A percentile compares a stretch with the other conserved stretches of the same genome.
Evolutionary conservation across 2,329 filamentous ascomycete genomes (phyloP).

Genomic region (Phoma herbarum): DNA sequence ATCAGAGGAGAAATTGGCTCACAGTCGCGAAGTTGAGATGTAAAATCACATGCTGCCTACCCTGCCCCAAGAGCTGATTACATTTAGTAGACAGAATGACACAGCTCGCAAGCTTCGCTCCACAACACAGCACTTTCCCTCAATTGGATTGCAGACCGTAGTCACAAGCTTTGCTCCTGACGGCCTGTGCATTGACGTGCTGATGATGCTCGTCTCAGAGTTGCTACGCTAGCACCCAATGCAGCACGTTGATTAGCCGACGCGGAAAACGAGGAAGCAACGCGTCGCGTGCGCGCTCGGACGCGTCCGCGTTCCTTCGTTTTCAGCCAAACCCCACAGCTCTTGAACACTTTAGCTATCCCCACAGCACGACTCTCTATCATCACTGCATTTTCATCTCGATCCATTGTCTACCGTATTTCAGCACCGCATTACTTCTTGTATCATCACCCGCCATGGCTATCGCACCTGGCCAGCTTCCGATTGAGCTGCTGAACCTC

Average conservation of each 20-base stretch:
- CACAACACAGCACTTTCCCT: no score
- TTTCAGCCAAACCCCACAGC: slow-evolving; percentile 41
- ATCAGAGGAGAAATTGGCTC: no score
- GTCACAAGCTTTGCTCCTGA: background rate
- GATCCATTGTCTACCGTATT: slow-evolving; percentile 20
- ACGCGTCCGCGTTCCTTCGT: slow-evolving; percentile 37
- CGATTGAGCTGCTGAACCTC: slow-evolving; percentile 55
- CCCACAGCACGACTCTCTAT: slow-evolving; percentile 25
- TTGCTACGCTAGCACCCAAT: slow-evolving; percentile 5
- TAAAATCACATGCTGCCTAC: no score
- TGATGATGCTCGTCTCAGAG: slow-evolving; percentile 1
- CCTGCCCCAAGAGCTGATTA: no score
- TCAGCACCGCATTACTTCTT: slow-evolving; percentile 33
- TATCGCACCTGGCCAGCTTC: slow-evolving; percentile 46
- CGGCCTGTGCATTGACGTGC: background rate
- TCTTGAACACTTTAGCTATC: slow-evolving; percentile 36
- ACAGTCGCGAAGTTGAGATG: no score
- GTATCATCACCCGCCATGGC: slow-evolving; percentile 40
- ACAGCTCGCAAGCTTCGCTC: no score
- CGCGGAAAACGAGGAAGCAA: slow-evolving; percentile 20
- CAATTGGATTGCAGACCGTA: background rate
- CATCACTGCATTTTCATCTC: slow-evolving; percentile 8
- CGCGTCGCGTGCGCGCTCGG: slow-evolving; percentile 39
- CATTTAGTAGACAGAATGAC: no score
- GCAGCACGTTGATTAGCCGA: slow-evolving; percentile 36